These are phyloP conservation scores for Ceratorhiza oryzae-sativae DNA, from an alignment of 1,284 basidiomycete species.

Conservation along the genomic window DNA sequence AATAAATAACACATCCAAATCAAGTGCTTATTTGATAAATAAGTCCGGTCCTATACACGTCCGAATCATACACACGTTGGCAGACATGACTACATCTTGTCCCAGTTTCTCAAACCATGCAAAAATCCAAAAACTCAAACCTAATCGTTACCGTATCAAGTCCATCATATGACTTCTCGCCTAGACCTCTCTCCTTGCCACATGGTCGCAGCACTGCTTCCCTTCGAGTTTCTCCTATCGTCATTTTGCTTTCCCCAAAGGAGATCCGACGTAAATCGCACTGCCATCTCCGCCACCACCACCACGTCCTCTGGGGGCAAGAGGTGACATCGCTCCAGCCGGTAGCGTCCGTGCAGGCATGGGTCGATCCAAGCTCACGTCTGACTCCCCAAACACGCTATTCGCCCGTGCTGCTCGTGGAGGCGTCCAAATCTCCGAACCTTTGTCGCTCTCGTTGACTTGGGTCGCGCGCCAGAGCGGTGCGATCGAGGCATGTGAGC, in stretches of 20 bases:
- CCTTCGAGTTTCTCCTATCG: background rate
- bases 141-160: background rate
- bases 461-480: background rate
- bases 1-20: background rate
- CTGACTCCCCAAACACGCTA: background rate
- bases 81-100: background rate
- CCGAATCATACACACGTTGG: background rate
- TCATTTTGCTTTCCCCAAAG: background rate
- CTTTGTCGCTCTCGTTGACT: background rate
- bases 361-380: constrained; percentile 2
- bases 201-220: background rate
- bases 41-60: background rate
- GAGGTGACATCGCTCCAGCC: background rate
- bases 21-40: background rate
- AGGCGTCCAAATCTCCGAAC: background rate
- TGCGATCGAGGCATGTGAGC: background rate
- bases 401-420: background rate
- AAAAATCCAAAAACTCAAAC: background rate
- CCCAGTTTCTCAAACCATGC: background rate
- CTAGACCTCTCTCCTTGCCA: constrained; percentile 5
- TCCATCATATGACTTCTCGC: background rate
- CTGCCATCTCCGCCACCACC: constrained; percentile 10
- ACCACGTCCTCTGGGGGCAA: background rate
- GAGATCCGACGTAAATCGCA: background rate
- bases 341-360: background rate